Evolutionary conservation across 2,329 filamentous ascomycete species (phyloP), one percentile per base, ranked within the genome.

Genomic region (Zarea fungicola): DNA sequence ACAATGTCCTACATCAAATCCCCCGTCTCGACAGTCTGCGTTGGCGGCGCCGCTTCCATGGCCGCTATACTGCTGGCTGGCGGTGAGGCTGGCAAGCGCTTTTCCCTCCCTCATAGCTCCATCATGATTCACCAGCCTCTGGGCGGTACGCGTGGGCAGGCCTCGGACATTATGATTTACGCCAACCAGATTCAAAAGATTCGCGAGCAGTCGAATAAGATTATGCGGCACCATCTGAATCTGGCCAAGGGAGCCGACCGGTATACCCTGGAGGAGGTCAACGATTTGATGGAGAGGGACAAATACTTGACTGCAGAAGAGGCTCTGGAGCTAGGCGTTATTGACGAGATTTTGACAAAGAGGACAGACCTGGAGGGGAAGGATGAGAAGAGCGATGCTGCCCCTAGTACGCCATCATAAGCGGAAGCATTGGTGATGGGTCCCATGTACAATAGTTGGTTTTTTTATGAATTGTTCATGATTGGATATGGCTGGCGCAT

Each of bases 111-210:
- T n/a, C 91, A 99, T 66, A 89, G 85, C 58, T 87, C 88, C 46
- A 87, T 99, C 62, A 99, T 99, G 93, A 84, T 99, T 48, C 93
- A 99, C 70, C 93, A 99, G 65, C 93, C 95, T 1, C 83, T 87
- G 3, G 92, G 92, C 40, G 81, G 82, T 1, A 84, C 81, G 4
- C 70, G 75, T 51, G 81, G 81, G 1, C 82, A 81, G 56, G 81
- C 81, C 4, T 78, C 79, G 3, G 93, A 99, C 62, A 97, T 99
- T 55, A 80, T 95, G 41, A 97, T 99, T 54, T 95, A 99, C 63
- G 93, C 93, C 5, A 96, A 91, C 62, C 92, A 99, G 75, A 99
- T 99, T 49, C 76, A 97, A 64, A 77, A 90, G 51, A 85, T 96
- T 48, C 78, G 93, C 51, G 80, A 84, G 55, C 87, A 92, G 69